Base-by-base conservation (phyloP, 495 filamentous ascomycete genomes). In the Daldinia vernicosa region DNA sequence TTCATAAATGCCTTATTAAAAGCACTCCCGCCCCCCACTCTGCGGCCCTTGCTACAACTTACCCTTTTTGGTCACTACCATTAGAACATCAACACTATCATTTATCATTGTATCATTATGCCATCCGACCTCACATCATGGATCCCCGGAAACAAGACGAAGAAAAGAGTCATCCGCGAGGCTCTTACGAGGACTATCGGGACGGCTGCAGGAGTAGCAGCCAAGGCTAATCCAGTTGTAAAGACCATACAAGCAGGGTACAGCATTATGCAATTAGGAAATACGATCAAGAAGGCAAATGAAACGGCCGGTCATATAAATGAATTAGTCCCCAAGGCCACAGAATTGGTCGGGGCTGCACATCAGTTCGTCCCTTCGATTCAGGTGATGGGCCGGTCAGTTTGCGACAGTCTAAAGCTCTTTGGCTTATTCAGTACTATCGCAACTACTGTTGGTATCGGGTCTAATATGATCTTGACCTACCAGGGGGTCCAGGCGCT, bases 401-500 rank as follows among this genome's bases (percentile, higher is more conserved):
- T 57, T 37, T 33, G 30, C 32, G 54, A 57, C 32, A 37, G 30
- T 33, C 28, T 37, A 6, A 57, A 57, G 54, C 30, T 57, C n/a
- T 57, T 57, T 32, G 12, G 17, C 19, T 39, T 27, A 5, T 57
- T 57, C 32, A 57, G 19, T n/a, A 7, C 19, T 1, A 39, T 57
- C 30, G 54, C 54, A 19, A 57, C 30, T 12, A 37, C 54, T 17
- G 54, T 37, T 24, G 54, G 54, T 14, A 57, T 57, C 54, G 54
- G 28, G 17, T 37, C 54, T 15, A 57, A 57, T 33, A 22, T 57
- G 2, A 33, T 57, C n/a, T 37, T 37, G 17, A 37, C 33, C 4
- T 57, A 57, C 19, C 54, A 57, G 14, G 54, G 54, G 12, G 33
- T 57, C 19, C 54, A 57, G 22, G 54, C 33, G 6, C 54, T 57